phyloP scores from a whole-genome alignment of 2,329 filamentous ascomycete species.

The Botryotinia narcissicola region DNA sequence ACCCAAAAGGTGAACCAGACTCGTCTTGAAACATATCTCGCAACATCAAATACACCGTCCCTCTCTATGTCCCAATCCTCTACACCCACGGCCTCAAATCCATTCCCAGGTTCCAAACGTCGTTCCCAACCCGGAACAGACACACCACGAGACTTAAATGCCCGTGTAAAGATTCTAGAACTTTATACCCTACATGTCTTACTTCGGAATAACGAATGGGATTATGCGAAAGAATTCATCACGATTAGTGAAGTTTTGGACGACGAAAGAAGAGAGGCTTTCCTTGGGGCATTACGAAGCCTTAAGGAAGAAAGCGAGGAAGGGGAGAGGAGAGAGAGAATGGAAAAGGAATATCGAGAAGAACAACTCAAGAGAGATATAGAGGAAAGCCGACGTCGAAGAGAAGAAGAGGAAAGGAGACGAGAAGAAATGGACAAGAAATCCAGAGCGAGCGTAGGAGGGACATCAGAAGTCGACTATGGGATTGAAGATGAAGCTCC shows the following conservation, averaged over 20 bases:
- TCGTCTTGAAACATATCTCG: slow-evolving; percentile 84
- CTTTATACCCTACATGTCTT: slow-evolving; percentile 93
- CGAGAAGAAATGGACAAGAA: slow-evolving; percentile 44
- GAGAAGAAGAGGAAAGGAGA: slow-evolving; percentile 59
- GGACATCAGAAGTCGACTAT: slow-evolving; percentile 64
- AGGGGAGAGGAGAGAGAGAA: slow-evolving; percentile 61
- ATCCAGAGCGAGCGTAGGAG: slow-evolving; percentile 52
- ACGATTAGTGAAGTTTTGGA: slow-evolving; percentile 81
- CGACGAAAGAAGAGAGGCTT: slow-evolving; percentile 86
- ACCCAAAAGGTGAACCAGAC: slow-evolving; percentile 82
- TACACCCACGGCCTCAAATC: slow-evolving; percentile 54
- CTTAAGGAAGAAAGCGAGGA: slow-evolving; percentile 80
- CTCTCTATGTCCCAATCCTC: slow-evolving; percentile 71
- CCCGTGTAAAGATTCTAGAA: slow-evolving; percentile 88
- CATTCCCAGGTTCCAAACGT: slow-evolving; percentile 33
- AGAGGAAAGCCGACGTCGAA: slow-evolving; percentile 54
- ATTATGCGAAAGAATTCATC: slow-evolving; percentile 91
- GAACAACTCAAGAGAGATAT: slow-evolving; percentile 55
- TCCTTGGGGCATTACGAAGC: slow-evolving; percentile 79
- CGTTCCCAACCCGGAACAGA: slow-evolving; percentile 57
- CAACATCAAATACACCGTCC: slow-evolving; percentile 68
- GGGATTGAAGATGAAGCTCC: slow-evolving; percentile 52
- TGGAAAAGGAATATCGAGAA: slow-evolving; percentile 55
- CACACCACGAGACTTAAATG: slow-evolving; percentile 79
- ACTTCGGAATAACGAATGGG: slow-evolving; percentile 92